A percentile compares a stretch with the other conserved stretches of the same genome.
Evolutionary conservation across 2,329 filamentous ascomycete genomes (phyloP).

Genomic region (Fusarium solani-melongenae): DNA sequence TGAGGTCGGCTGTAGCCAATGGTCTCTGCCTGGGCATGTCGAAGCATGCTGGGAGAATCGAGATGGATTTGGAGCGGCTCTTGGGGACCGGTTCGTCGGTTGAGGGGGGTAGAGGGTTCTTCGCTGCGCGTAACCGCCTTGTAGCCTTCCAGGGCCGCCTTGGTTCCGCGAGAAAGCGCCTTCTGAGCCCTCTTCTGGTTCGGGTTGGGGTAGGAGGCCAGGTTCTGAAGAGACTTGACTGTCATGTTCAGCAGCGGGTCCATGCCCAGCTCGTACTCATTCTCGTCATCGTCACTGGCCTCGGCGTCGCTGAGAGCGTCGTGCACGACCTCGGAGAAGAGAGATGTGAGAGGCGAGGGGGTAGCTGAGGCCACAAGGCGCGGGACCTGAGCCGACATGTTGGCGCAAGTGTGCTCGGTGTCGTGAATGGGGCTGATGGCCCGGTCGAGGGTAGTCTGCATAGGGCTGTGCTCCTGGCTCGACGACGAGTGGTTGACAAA

Average conservation of each 20-base stretch:
- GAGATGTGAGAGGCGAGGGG: conserved; percentile 30
- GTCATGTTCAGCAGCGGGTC: conserved; percentile 52
- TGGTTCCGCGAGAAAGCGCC: conserved; percentile 52
- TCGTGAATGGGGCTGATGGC: conserved; percentile 56
- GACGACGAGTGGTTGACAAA: conserved; percentile 25
- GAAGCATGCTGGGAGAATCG: conserved; percentile 2
- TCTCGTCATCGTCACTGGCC: conserved; percentile 44
- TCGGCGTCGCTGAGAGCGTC: conserved; percentile 34
- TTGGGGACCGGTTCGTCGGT: conserved; percentile 4
- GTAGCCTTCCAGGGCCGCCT: conserved; percentile 31
- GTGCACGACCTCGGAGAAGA: conserved; percentile 28
- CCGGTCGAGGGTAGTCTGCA: conserved; percentile 66
- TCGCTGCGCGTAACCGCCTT: conserved; percentile 21
- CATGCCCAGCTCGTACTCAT: conserved; percentile 43
- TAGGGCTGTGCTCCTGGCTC: conserved; percentile 58
- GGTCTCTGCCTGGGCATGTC: conserved; percentile 22
- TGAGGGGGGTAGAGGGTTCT: conserved; percentile 15
- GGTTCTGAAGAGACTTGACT: conserved; percentile 62
- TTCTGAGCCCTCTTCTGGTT: conserved; percentile 63
- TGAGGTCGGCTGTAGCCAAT: conserved; percentile 6
- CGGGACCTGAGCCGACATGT: conserved; percentile 43
- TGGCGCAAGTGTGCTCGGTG: conserved; percentile 38
- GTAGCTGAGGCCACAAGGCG: conserved; percentile 44
- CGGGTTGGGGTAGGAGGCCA: conserved; percentile 67
- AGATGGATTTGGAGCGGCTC: conserved; percentile 18